A percentile compares a stretch with the other conserved stretches of the same genome.
Evolutionary conservation across 257 asterid genomes (phyloP).

Genomic region (Gynochthodes officinalis): DNA sequence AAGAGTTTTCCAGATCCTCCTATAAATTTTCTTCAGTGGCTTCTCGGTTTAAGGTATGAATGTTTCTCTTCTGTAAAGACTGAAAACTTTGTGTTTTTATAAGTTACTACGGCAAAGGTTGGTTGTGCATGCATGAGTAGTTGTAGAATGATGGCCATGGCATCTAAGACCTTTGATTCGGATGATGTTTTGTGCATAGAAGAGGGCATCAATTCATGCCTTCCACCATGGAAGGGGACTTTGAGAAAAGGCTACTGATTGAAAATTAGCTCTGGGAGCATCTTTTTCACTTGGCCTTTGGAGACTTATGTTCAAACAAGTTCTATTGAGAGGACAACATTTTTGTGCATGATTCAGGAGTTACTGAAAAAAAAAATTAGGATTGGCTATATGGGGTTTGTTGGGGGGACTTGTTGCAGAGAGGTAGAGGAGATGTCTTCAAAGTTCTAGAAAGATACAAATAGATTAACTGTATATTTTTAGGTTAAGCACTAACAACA

Average conservation of each 20-base stretch:
- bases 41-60: constrained; percentile 86
- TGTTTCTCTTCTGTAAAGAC: neutral
- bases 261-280: neutral
- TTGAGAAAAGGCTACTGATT: neutral
- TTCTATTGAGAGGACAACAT: neutral
- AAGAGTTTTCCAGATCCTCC: constrained; percentile 89
- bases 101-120: neutral
- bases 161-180: neutral
- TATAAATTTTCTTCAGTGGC: constrained; percentile 98
- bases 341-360: neutral
- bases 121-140: neutral
- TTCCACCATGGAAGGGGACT: neutral
- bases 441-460: too few relatives aligned
- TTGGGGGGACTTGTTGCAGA: neutral
- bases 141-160: neutral
- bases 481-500: neutral
- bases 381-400: neutral
- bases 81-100: neutral
- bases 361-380: neutral
- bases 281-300: neutral
- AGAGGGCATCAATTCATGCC: neutral
- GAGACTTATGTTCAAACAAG: neutral
- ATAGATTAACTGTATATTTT: neutral
- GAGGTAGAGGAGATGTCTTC: too few relatives aligned
- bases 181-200: neutral